Conservation (phyloP, 148 eudicot genomes). For the Vaccinium macrocarpon region DNA sequence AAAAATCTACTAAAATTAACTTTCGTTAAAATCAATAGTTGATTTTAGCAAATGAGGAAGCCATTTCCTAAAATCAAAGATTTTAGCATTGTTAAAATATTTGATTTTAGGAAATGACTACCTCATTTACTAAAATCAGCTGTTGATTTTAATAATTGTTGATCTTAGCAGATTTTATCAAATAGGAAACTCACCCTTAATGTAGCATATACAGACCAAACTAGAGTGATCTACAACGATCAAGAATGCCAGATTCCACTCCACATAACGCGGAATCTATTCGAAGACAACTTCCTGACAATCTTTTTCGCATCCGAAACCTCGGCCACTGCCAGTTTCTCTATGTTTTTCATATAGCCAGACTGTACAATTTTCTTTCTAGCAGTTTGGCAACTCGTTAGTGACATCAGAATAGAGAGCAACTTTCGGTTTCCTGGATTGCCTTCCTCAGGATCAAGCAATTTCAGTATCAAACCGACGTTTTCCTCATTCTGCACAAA, state of each 20-base stretch:
- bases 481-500: conserved; percentile 64
- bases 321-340: conserved; percentile 68
- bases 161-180: too few species aligned
- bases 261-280: conserved; percentile 52
- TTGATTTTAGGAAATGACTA: too few species aligned
- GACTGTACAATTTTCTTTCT: conserved; percentile 64
- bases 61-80: too few species aligned
- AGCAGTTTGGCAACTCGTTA: conserved; percentile 53
- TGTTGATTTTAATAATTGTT: too few species aligned
- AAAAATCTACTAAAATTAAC: not conserved
- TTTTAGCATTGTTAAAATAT: too few species aligned
- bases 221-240: conserved; percentile 18
- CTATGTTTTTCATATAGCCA: conserved; percentile 61
- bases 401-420: conserved; percentile 56
- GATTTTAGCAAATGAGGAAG: too few species aligned
- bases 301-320: conserved; percentile 79
- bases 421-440: conserved; percentile 56
- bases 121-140: too few species aligned
- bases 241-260: conserved; percentile 66
- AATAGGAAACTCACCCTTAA: not conserved
- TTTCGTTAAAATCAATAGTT: too few species aligned
- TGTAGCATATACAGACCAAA: conserved; percentile 18
- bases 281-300: conserved; percentile 59
- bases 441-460: conserved; percentile 52
- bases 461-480: conserved; percentile 49